Percentiles rank a stretch among this genome's conserved stretches.
Evolutionary conservation across 352 stramenopile genomes (phyloP).

Genomic region (Phytophthora colocasiae): DNA sequence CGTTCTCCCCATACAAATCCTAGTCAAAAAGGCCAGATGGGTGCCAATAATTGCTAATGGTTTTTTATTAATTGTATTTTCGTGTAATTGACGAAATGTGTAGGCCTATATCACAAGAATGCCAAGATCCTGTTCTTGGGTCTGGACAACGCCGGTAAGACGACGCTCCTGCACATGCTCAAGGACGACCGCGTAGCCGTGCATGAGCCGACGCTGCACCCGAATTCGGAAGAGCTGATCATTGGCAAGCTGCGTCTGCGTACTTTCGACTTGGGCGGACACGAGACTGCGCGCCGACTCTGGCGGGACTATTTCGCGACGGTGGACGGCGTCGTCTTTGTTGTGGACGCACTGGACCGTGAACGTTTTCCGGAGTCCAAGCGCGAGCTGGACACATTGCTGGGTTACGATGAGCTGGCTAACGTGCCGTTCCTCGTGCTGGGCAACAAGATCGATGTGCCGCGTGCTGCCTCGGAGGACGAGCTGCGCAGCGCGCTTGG

Average conservation of each 20-base stretch:
- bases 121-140: constrained; percentile 99
- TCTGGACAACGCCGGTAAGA: constrained; percentile 99
- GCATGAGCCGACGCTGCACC: constrained; percentile 97
- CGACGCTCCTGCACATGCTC: constrained; percentile 99
- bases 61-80: constrained; percentile 5
- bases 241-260: constrained; percentile 99
- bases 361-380: constrained; percentile 99
- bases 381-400: constrained; percentile 97
- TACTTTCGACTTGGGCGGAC: constrained; percentile 99
- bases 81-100: constrained; percentile 4
- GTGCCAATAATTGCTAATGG: constrained; percentile 21
- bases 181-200: constrained; percentile 98
- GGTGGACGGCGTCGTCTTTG: constrained; percentile 99
- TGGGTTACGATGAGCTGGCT: constrained; percentile 97
- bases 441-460: constrained; percentile 99
- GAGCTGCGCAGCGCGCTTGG: constrained; percentile 97
- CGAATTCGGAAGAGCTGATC: constrained; percentile 93
- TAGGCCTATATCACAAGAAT: constrained; percentile 99
- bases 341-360: constrained; percentile 98
- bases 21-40: constrained; percentile 15
- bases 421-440: constrained; percentile 99
- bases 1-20: constrained; percentile 19
- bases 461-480: constrained; percentile 97
- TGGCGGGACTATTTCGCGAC: constrained; percentile 99
- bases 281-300: constrained; percentile 97